Percentiles rank a stretch among this genome's conserved stretches.
These are phyloP conservation scores for Exophiala dermatitidis DNA, from an alignment of 2,329 filamentous ascomycete species.

Conservation along the genomic window DNA sequence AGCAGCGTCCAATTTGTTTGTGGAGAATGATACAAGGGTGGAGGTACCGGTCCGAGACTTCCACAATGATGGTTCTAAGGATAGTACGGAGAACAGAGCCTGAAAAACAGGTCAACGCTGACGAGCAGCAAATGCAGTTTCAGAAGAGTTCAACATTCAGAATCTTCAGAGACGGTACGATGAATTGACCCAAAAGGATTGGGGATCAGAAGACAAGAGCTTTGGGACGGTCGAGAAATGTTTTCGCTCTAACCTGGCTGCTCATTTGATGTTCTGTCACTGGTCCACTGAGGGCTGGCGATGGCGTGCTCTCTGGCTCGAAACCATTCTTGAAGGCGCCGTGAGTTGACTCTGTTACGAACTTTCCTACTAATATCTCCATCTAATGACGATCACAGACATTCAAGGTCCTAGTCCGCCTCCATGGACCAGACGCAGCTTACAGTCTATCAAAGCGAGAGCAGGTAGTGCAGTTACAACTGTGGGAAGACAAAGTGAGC, in stretches of 20 bases:
- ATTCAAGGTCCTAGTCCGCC: conserved; percentile 25
- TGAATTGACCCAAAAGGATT: conserved; percentile 30
- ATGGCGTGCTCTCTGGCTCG: conserved; percentile 31
- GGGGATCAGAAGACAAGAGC: conserved; percentile 31
- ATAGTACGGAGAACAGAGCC: neutral
- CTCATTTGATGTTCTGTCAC: conserved; percentile 35
- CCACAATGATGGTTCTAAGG: neutral
- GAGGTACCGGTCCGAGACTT: conserved; percentile 29
- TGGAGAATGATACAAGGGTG: conserved; percentile 31
- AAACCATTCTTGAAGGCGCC: neutral
- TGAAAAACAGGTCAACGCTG: neutral
- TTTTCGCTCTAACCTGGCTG: conserved; percentile 34
- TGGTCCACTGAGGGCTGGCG: conserved; percentile 41
- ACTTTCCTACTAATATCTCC: neutral
- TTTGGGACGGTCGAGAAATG: conserved; percentile 31
- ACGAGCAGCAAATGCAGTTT: neutral
- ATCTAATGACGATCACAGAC: conserved; percentile 8
- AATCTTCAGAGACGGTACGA: conserved; percentile 30
- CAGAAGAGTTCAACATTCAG: neutral
- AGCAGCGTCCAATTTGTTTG: neutral
- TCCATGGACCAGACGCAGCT: conserved; percentile 6
- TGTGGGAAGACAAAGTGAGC: conserved; percentile 35
- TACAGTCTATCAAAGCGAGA: conserved; percentile 21
- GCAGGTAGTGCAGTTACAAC: conserved; percentile 35
- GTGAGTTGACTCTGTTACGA: neutral